Conservation (phyloP, 139 green algal species). For the Closterium sp. region DNA sequence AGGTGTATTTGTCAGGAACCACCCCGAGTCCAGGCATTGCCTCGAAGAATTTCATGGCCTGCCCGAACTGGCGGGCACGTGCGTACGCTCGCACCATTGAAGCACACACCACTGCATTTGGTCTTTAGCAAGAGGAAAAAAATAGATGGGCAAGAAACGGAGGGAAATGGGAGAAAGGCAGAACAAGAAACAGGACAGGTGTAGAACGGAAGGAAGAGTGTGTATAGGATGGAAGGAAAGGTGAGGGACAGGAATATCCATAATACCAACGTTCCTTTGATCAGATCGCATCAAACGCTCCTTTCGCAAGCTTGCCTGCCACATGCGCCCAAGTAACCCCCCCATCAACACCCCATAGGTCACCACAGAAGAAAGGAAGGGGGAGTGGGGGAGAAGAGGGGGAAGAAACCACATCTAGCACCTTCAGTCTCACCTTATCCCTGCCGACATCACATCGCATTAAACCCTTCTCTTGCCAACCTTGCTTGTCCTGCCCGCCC, state of each 20-base stretch:
- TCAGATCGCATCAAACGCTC: background rate
- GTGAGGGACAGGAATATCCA: background rate
- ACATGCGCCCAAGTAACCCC: background rate
- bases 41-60: slow-evolving; percentile 10
- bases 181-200: background rate
- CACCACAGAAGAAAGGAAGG: background rate
- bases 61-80: background rate
- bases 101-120: slow-evolving; percentile 10
- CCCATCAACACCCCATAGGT: background rate
- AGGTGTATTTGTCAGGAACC: slow-evolving; percentile 29
- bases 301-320: background rate
- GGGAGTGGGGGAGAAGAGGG: too few relatives aligned
- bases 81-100: slow-evolving; percentile 11
- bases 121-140: background rate
- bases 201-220: background rate
- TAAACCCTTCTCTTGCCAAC: background rate
- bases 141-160: background rate
- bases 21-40: background rate
- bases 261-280: background rate
- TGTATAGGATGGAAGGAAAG: background rate
- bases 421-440: background rate
- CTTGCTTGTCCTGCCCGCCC: background rate
- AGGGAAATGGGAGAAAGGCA: background rate
- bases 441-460: background rate
- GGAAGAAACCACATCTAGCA: too few relatives aligned